Percentiles rank a stretch among this genome's conserved stretches.
Conservation (phyloP, 2,329 filamentous ascomycete species). For the Aspergillus nomiae region DNA sequence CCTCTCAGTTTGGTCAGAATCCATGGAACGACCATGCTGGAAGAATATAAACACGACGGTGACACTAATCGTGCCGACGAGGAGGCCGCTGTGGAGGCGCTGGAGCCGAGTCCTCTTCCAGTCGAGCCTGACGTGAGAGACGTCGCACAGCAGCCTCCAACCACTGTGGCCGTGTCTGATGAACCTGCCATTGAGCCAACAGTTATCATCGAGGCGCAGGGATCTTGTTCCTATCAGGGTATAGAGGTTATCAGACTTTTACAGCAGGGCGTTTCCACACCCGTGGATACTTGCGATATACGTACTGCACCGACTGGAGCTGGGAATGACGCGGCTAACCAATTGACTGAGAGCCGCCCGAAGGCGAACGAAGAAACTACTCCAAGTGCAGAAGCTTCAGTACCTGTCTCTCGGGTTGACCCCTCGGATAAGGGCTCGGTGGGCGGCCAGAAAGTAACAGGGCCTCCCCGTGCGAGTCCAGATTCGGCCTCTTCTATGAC, state of each 20-base stretch:
- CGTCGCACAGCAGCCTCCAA: constrained; percentile 17
- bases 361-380: neutral
- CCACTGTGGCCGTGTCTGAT: constrained; percentile 9
- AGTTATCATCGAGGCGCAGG: neutral
- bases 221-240: neutral
- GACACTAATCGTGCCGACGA: constrained; percentile 62
- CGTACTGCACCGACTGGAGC: neutral
- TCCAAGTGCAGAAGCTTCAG: constrained; percentile 4
- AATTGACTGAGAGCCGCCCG: neutral
- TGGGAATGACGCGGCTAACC: neutral
- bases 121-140: constrained; percentile 19
- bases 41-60: constrained; percentile 87
- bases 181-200: constrained; percentile 7
- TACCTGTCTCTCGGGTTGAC: neutral
- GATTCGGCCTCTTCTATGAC: constrained; percentile 17
- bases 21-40: constrained; percentile 90
- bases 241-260: neutral
- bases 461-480: constrained; percentile 15
- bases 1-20: constrained; percentile 87
- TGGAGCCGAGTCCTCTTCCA: constrained; percentile 23
- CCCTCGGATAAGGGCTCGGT: constrained; percentile 17
- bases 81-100: constrained; percentile 61
- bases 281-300: neutral
- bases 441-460: constrained; percentile 23
- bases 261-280: neutral